Evolutionary conservation across 2,329 filamentous ascomycete species (phyloP), one percentile per base, ranked within the genome.

Genomic region (Beauveria asiatica): DNA sequence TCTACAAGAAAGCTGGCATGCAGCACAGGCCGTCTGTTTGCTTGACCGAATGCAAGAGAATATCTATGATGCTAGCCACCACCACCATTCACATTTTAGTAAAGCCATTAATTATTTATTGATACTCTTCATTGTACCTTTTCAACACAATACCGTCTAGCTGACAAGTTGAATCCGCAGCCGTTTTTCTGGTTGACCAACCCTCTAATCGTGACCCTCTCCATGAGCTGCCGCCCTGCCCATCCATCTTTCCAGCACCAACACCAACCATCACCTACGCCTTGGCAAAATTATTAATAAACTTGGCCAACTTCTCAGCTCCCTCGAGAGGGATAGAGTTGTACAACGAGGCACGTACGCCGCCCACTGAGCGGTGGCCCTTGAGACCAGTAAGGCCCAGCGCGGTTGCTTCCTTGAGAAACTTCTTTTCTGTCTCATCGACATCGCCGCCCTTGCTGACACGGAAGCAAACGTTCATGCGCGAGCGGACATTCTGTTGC

Each of bases 381-480:
- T 96, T 96, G 48, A 97, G 77, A 0, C 92, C 93, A 27, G 86
- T 84, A 25, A 97, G 77, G 0, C 88, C 85, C 57, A 78, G 79
- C 62, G 83, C 82, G 62, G 87, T 83, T 1, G 86, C 87, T 52
- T 88, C 84, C 62, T 86, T 82, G 50, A 97, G 73, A 75, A 97
- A 97, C 0, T 80, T 80, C 74, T 91, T 90, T 73, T 97, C 92
- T 23, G 86, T 81, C 13, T 82, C 85, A 56, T 86, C 84, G 61
- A 85, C 77, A 46, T 86, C 83, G 49, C 80, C 82, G 52, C 78
- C 72, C 71, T 77, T 79, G 64, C 67, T 78, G 19, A 96, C 81
- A 17, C 92, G 80, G 80, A 97, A 97, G 80, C 92, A 97, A 61
- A 97, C 89, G 75, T 97, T 97, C 89, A 97, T 96, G 59, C 91